A percentile compares a stretch with the other conserved stretches of the same genome.
Evolutionary conservation across 495 filamentous ascomycete species (phyloP).

Genomic region (Barbatosphaeria neglecta): DNA sequence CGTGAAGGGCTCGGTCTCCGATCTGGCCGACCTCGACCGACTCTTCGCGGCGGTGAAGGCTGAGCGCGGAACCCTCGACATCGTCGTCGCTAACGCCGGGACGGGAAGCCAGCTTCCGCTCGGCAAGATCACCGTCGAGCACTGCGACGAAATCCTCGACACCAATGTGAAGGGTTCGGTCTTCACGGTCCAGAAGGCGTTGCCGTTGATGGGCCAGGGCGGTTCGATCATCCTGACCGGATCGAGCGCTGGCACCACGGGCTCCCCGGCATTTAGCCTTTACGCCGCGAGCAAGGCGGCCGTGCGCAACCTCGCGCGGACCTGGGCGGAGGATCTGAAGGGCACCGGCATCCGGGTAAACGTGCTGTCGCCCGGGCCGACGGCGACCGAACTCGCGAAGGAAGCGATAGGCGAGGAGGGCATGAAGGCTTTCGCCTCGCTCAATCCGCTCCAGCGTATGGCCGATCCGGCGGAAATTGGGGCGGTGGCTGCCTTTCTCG

Average conservation of each 20-base stretch:
- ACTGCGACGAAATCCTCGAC: slow-evolving; percentile 14
- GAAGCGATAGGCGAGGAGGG: slow-evolving; percentile 11
- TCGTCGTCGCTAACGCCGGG: slow-evolving; percentile 12
- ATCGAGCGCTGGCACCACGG: slow-evolving; percentile 11
- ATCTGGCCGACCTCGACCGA: slow-evolving; percentile 11
- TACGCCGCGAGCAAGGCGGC: slow-evolving; percentile 13
- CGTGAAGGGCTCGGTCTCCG: slow-evolving; percentile 10
- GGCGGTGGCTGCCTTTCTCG: slow-evolving; percentile 12
- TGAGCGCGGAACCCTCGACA: slow-evolving; percentile 11
- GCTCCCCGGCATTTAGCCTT: slow-evolving; percentile 7
- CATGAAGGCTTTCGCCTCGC: slow-evolving; percentile 7
- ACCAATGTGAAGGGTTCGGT: slow-evolving; percentile 12
- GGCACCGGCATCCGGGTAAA: slow-evolving; percentile 10
- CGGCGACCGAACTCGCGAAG: slow-evolving; percentile 12
- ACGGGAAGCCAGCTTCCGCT: slow-evolving; percentile 7
- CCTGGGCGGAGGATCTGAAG: slow-evolving; percentile 11
- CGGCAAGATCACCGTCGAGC: slow-evolving; percentile 12
- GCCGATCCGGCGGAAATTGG: slow-evolving; percentile 11
- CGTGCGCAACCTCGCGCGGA: slow-evolving; percentile 10
- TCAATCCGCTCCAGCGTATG: slow-evolving; percentile 10
- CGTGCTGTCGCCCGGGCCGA: slow-evolving; percentile 11
- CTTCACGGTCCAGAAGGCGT: slow-evolving; percentile 12
- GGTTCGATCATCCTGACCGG: slow-evolving; percentile 14
- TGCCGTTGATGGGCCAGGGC: slow-evolving; percentile 11
- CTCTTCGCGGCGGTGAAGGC: slow-evolving; percentile 11